Evolutionary conservation across 805 yeast genomes (phyloP).

Genomic region (Lachancea cidri): DNA sequence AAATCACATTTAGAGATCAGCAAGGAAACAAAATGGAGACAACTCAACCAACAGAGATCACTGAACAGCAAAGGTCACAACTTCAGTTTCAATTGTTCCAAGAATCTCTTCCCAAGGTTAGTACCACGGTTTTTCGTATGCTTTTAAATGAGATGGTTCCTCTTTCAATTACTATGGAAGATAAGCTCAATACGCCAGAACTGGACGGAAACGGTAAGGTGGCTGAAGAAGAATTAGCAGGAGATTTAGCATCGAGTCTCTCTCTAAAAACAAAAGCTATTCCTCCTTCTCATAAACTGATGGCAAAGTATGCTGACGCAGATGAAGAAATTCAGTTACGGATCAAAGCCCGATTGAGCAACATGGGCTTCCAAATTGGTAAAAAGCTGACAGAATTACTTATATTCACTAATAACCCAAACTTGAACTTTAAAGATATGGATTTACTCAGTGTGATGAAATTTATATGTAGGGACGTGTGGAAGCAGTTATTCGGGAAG

Average conservation of each 20-base stretch:
- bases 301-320: conserved; percentile 29
- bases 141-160: conserved; percentile 77
- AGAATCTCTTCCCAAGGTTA: conserved; percentile 41
- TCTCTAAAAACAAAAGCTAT: not conserved
- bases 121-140: conserved; percentile 51
- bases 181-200: too few species aligned
- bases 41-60: conserved; percentile 6
- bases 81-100: conserved; percentile 28
- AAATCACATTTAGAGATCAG: not conserved
- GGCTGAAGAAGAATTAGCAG: conserved; percentile 9
- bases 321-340: conserved; percentile 40
- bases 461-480: conserved; percentile 86
- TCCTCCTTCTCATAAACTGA: conserved; percentile 25
- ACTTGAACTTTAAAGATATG: conserved; percentile 43
- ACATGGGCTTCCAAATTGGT: conserved; percentile 69
- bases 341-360: conserved; percentile 55
- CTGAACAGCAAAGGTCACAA: conserved; percentile 23
- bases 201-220: conserved; percentile 19
- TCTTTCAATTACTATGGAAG: conserved; percentile 57
- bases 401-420: conserved; percentile 43
- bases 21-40: conserved; percentile 1
- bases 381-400: conserved; percentile 47
- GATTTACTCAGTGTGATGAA: conserved; percentile 83
- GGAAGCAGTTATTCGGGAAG: conserved; percentile 75
- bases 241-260: not conserved